Conservation (phyloP, 305 asterid genomes). For the Fraxinus latifolia region DNA sequence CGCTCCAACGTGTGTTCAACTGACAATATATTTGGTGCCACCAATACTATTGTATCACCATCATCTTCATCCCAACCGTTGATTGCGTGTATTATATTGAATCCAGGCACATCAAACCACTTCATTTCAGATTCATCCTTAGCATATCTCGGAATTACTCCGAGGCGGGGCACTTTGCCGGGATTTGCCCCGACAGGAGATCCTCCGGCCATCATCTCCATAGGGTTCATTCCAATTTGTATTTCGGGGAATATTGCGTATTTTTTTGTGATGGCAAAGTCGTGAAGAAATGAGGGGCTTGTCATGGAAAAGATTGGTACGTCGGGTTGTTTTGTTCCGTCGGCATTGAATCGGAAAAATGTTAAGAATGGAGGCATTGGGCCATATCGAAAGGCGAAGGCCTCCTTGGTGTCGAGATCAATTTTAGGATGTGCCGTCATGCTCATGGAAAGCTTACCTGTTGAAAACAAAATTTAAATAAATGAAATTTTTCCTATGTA, state of each 20-base stretch:
- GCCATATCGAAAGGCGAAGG: slow-evolving; percentile 53
- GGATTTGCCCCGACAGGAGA: slow-evolving; percentile 41
- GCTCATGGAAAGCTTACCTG: slow-evolving; percentile 28
- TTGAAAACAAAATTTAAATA: not conserved
- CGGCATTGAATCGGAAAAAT: slow-evolving; percentile 33
- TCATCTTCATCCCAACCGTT: slow-evolving; percentile 58
- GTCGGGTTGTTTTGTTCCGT: slow-evolving; percentile 44
- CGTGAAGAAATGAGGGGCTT: slow-evolving; percentile 46
- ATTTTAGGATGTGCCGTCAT: slow-evolving; percentile 62
- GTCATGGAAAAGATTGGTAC: slow-evolving; percentile 56
- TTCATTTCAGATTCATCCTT: slow-evolving; percentile 42
- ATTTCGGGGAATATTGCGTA: slow-evolving; percentile 52
- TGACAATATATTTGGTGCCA: slow-evolving; percentile 48
- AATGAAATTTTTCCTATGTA: not conserved
- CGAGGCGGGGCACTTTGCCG: slow-evolving; percentile 44
- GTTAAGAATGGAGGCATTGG: slow-evolving; percentile 47
- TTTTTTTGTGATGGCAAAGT: slow-evolving; percentile 45
- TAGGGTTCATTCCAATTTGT: slow-evolving; percentile 43
- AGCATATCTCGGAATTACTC: slow-evolving; percentile 46
- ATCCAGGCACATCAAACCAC: slow-evolving; percentile 56
- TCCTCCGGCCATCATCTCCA: slow-evolving; percentile 39
- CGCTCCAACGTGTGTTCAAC: slow-evolving; percentile 53
- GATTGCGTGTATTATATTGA: slow-evolving; percentile 39
- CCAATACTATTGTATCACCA: slow-evolving; percentile 39
- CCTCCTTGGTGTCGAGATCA: slow-evolving; percentile 41